phyloP scores from a whole-genome alignment of 2,329 filamentous ascomycete genomes.

The Epichloe scottii region DNA sequence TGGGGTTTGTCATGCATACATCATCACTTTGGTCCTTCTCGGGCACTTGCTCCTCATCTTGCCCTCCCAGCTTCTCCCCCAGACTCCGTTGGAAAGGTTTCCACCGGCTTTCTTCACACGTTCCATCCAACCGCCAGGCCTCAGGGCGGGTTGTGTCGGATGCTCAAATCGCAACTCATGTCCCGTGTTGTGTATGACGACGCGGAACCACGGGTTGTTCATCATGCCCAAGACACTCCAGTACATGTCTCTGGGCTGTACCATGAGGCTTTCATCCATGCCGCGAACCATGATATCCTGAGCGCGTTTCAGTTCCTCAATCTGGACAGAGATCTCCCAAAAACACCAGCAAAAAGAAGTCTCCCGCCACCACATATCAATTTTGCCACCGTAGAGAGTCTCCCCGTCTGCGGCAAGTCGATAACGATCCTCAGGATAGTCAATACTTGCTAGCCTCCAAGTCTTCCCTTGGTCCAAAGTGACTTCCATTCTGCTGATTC shows the following conservation, averaged over 20 bases:
- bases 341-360: conserved; percentile 86
- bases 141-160: conserved; percentile 67
- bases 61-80: conserved; percentile 62
- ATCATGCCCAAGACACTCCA: conserved; percentile 95
- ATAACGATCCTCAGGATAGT: conserved; percentile 79
- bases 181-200: conserved; percentile 60
- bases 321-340: conserved; percentile 61
- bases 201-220: conserved; percentile 90
- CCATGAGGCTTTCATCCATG: conserved; percentile 83
- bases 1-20: conserved; percentile 65
- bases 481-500: conserved; percentile 71
- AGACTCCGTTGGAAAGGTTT: conserved; percentile 67
- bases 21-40: conserved; percentile 40
- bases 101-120: conserved; percentile 72
- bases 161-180: conserved; percentile 64
- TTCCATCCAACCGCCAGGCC: conserved; percentile 87
- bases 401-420: conserved; percentile 46
- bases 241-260: conserved; percentile 88
- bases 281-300: conserved; percentile 69
- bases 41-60: conserved; percentile 26
- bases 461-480: conserved; percentile 71
- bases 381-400: conserved; percentile 57
- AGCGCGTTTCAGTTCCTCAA: conserved; percentile 47
- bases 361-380: conserved; percentile 76
- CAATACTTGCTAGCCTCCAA: conserved; percentile 66